These are phyloP conservation scores for Fabrea salina DNA, from an alignment of 169 alveolate species.

Conservation along the genomic window DNA sequence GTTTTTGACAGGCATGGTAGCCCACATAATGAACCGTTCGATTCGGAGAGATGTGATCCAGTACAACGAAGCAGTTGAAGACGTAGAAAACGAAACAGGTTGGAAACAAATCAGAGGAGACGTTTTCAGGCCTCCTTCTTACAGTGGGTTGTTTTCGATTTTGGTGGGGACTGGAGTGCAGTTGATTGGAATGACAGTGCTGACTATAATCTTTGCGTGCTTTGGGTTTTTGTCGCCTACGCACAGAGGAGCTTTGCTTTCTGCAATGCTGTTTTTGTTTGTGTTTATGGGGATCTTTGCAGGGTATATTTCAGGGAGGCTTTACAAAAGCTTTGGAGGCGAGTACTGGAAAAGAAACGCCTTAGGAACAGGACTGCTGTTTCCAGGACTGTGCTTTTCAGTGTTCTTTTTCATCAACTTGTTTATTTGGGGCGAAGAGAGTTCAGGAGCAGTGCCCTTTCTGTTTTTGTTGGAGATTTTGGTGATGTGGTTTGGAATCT, in stretches of 20 bases:
- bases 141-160: constrained; percentile 73
- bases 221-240: constrained; percentile 76
- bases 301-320: constrained; percentile 80
- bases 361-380: not conserved
- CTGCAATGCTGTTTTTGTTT: constrained; percentile 79
- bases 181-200: constrained; percentile 68
- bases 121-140: constrained; percentile 88
- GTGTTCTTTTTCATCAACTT: constrained; percentile 10
- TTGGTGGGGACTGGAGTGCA: constrained; percentile 87
- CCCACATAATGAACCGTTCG: constrained; percentile 78
- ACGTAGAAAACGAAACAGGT: constrained; percentile 79
- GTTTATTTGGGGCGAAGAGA: not conserved
- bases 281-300: constrained; percentile 83
- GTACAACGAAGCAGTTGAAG: constrained; percentile 73
- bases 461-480: not conserved
- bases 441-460: constrained; percentile 32
- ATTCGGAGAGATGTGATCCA: constrained; percentile 79
- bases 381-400: constrained; percentile 27
- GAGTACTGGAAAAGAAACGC: constrained; percentile 24
- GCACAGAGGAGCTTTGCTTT: constrained; percentile 59
- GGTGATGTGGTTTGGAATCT: constrained; percentile 20
- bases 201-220: constrained; percentile 72
- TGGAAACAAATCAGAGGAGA: constrained; percentile 91
- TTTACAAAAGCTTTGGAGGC: constrained; percentile 68
- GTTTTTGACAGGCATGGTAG: constrained; percentile 74